A percentile compares a stretch with the other conserved stretches of the same genome.
These are phyloP conservation scores for Neurospora sp. DNA, from an alignment of 495 filamentous ascomycete genomes.

Conservation along the genomic window DNA sequence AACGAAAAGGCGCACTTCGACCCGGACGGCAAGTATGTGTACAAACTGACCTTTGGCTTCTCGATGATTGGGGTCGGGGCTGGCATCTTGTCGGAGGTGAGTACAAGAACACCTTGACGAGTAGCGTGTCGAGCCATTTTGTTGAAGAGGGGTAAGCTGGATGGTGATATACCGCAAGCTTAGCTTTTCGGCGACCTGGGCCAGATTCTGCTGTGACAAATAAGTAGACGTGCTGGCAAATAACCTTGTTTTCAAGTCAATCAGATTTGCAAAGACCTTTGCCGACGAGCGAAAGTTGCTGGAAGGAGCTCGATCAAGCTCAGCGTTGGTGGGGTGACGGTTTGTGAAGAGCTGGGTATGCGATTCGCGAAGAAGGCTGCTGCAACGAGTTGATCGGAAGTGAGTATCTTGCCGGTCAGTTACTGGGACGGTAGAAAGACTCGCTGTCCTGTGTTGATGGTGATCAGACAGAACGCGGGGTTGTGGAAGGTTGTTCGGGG, in stretches of 20 bases:
- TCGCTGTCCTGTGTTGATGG: neutral
- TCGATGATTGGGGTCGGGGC: neutral
- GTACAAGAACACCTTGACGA: neutral
- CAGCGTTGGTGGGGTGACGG: neutral
- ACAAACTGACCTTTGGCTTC: conserved; percentile 15
- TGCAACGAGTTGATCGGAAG: neutral
- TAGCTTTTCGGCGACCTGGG: neutral
- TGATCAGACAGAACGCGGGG: neutral
- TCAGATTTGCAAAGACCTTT: neutral
- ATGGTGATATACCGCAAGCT: neutral
- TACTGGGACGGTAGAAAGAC: neutral
- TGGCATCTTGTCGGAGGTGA: conserved; percentile 3
- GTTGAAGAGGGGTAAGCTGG: neutral
- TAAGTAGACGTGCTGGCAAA: neutral
- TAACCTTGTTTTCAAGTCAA: neutral
- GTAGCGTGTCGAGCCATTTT: neutral
- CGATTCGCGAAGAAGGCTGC: neutral
- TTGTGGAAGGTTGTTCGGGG: neutral
- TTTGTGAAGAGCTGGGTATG: neutral
- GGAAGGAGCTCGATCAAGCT: neutral
- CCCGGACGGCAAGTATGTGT: conserved; percentile 14
- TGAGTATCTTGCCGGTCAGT: neutral
- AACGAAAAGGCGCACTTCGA: conserved; percentile 28
- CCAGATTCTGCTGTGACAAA: neutral
- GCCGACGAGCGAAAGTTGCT: neutral